Percentiles rank a stretch among this genome's conserved stretches.
phyloP scores from a whole-genome alignment of 371 early-diverging fungal genomes.

The Zancudomyces culisetae region DNA sequence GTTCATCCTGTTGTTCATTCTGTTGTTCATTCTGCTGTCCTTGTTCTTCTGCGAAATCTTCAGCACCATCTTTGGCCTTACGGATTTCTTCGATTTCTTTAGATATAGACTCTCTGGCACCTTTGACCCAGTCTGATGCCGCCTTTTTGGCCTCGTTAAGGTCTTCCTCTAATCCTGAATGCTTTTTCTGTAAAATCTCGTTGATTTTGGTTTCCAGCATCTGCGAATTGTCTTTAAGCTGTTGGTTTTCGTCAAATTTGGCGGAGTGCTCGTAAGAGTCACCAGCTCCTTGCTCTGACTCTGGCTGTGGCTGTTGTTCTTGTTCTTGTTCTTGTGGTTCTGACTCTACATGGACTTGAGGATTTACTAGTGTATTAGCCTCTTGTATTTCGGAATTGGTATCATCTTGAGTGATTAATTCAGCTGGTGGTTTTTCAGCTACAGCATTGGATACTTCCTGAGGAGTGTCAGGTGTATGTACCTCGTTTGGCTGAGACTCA shows the following conservation, averaged over 20 bases:
- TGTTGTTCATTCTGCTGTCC: no score
- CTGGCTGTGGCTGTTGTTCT: background rate
- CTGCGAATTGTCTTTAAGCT: background rate
- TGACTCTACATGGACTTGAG: no score
- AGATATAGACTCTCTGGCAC: conserved; percentile 19
- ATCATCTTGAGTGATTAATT: no score
- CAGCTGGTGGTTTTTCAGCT: no score
- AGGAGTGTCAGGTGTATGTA: no score
- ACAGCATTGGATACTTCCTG: no score
- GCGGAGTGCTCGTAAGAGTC: background rate
- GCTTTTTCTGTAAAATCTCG: background rate
- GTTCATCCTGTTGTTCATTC: no score
- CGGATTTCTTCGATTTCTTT: conserved; percentile 21
- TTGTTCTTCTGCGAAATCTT: background rate
- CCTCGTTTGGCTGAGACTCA: no score
- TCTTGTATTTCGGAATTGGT: no score
- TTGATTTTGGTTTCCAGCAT: background rate
- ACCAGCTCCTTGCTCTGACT: background rate
- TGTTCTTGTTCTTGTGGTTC: no score
- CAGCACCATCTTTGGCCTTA: conserved; percentile 5
- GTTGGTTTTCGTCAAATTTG: background rate
- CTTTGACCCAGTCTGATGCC: conserved; percentile 24
- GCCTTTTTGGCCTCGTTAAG: conserved; percentile 8
- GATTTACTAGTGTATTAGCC: no score
- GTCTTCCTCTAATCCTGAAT: background rate